Conservation (phyloP, 768 basidiomycete genomes). For the Boletus rubroflammeus region DNA sequence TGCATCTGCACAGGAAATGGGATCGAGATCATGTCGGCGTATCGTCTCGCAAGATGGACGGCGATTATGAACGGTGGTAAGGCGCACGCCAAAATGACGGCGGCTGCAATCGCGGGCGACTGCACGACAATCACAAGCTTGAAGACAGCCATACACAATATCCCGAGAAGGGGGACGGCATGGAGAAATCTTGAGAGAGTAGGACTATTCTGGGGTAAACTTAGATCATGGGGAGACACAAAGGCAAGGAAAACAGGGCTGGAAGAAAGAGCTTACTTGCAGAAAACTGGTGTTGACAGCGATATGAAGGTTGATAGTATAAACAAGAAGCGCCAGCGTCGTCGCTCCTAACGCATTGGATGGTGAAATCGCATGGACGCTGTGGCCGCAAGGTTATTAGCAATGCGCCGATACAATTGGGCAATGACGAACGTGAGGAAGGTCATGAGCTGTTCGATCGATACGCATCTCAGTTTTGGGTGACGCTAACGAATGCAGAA, state of each 20-base stretch:
- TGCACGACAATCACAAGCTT: slow-evolving; percentile 16
- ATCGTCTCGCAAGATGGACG: slow-evolving; percentile 6
- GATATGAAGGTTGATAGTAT: slow-evolving; percentile 30
- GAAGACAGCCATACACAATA: slow-evolving; percentile 19
- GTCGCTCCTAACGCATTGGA: slow-evolving; percentile 13
- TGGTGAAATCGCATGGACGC: slow-evolving; percentile 23
- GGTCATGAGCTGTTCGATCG: slow-evolving; percentile 21
- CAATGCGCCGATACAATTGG: background rate
- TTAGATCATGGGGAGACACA: background rate
- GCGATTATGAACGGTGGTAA: slow-evolving; percentile 17
- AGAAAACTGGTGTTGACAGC: slow-evolving; percentile 15
- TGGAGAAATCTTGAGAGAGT: slow-evolving; percentile 20
- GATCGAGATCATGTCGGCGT: slow-evolving; percentile 2
- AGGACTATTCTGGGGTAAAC: slow-evolving; percentile 9
- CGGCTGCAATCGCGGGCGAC: slow-evolving; percentile 20
- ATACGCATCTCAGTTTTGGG: background rate
- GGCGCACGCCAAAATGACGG: slow-evolving; percentile 20
- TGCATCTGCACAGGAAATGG: slow-evolving; percentile 7
- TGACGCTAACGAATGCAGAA: background rate
- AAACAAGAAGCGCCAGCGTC: slow-evolving; percentile 27
- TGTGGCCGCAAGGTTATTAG: slow-evolving; percentile 5
- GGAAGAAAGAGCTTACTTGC: slow-evolving; percentile 9
- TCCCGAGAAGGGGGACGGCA: slow-evolving; percentile 25
- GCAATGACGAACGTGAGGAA: slow-evolving; percentile 24
- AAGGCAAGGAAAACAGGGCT: background rate